Conservation (phyloP, 108 stramenopile genomes). For the Nitzschia inconspicua region DNA sequence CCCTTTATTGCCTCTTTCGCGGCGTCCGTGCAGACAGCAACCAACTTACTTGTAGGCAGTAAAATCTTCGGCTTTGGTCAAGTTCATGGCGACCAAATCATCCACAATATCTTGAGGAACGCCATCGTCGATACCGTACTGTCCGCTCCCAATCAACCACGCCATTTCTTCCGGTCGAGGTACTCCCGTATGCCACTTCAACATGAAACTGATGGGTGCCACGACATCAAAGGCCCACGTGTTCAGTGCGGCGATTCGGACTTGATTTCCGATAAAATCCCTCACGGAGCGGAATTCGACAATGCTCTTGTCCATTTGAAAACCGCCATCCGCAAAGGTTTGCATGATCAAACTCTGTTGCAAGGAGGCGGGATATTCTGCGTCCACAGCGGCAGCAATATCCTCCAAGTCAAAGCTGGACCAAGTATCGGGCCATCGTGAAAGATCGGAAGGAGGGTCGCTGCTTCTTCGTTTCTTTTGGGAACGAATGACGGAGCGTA, state of each 20-base stretch:
- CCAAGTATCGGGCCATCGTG: conserved; percentile 9
- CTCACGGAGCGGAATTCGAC: conserved; percentile 3
- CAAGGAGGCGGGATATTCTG: conserved; percentile 26
- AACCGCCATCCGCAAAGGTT: not conserved
- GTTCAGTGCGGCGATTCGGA: conserved; percentile 21
- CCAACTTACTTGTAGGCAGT: conserved; percentile 38
- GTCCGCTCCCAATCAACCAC: conserved; percentile 17
- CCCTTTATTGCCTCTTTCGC: too few species aligned
- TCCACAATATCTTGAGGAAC: conserved; percentile 22
- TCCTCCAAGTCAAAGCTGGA: not conserved
- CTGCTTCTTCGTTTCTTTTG: not conserved
- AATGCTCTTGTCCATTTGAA: conserved; percentile 1
- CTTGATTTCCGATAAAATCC: conserved; percentile 15
- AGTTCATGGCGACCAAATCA: conserved; percentile 1
- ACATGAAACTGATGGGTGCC: conserved; percentile 27
- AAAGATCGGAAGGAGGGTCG: not conserved
- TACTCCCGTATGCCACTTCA: conserved; percentile 33
- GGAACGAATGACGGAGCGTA: conserved; percentile 5
- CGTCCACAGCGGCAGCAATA: conserved; percentile 31
- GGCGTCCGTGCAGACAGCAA: too few species aligned
- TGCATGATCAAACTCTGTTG: conserved; percentile 2
- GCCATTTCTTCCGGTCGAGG: conserved; percentile 44
- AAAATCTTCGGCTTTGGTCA: conserved; percentile 10
- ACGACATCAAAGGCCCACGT: conserved; percentile 29
- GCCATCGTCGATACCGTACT: conserved; percentile 13